Percentiles rank a stretch among this genome's conserved stretches.
Evolutionary conservation across 768 basidiomycete genomes (phyloP).

Genomic region (Lentinula raphanica): DNA sequence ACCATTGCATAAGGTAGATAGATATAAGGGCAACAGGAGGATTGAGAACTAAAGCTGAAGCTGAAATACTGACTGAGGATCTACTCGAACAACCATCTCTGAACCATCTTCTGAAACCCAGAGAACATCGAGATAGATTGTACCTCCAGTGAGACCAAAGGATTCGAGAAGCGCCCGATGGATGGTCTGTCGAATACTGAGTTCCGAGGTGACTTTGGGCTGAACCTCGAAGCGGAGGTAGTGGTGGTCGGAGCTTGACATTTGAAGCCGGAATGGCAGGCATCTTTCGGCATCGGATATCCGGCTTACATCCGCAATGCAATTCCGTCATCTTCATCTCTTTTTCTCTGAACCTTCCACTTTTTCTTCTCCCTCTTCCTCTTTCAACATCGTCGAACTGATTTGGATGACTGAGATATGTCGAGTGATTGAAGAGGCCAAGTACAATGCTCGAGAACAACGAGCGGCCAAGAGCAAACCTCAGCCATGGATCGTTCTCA

Average conservation of each 20-base stretch:
- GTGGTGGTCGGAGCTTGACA: constrained; percentile 17
- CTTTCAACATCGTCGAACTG: background rate
- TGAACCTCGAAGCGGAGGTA: constrained; percentile 29
- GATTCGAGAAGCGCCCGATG: constrained; percentile 38
- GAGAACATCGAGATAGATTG: constrained; percentile 38
- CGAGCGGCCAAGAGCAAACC: constrained; percentile 39
- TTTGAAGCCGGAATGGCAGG: background rate
- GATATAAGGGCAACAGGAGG: background rate
- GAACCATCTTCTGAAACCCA: constrained; percentile 19
- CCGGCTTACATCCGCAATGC: background rate
- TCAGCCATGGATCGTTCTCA: constrained; percentile 72
- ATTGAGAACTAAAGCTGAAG: background rate
- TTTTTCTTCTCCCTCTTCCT: background rate
- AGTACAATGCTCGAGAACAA: constrained; percentile 32
- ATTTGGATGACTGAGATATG: constrained; percentile 31
- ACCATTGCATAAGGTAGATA: background rate
- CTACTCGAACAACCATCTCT: background rate
- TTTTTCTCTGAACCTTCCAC: background rate
- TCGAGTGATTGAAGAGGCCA: constrained; percentile 49
- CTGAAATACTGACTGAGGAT: background rate
- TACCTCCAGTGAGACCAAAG: constrained; percentile 34
- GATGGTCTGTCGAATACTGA: constrained; percentile 33
- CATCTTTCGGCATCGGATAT: background rate
- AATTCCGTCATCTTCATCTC: background rate
- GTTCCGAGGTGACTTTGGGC: constrained; percentile 23